A percentile compares a stretch with the other conserved stretches of the same genome.
Conservation (phyloP, 495 filamentous ascomycete genomes). For the Penicillium steckii region DNA sequence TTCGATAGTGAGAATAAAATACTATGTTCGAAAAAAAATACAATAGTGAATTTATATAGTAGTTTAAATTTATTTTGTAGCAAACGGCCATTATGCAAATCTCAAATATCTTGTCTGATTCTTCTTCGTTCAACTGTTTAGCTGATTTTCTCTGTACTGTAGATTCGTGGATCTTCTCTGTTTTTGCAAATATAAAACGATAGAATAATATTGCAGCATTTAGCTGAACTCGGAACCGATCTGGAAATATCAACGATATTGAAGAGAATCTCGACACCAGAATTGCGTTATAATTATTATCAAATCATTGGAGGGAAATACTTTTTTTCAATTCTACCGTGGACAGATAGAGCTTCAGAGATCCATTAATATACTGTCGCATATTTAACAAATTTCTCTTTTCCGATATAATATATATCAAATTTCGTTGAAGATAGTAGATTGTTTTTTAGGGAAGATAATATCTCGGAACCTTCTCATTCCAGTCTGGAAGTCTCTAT, state of each 20-base stretch:
- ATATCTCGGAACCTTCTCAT: constrained; percentile 11
- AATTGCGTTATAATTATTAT: constrained; percentile 12
- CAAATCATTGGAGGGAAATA: constrained; percentile 11
- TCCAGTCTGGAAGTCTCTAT: not conserved
- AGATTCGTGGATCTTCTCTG: constrained; percentile 9
- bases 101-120: not conserved
- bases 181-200: constrained; percentile 8
- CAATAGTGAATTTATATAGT: not conserved
- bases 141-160: constrained; percentile 1
- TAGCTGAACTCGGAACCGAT: constrained; percentile 6
- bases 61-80: not conserved
- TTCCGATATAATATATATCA: not conserved
- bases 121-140: not conserved
- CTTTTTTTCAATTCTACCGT: constrained; percentile 7
- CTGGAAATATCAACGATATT: constrained; percentile 3
- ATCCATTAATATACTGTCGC: constrained; percentile 1
- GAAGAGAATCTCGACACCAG: constrained; percentile 6
- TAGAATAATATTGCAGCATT: constrained; percentile 12
- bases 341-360: constrained; percentile 2
- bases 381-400: not conserved
- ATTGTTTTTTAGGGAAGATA: constrained; percentile 9
- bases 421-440: constrained; percentile 1
- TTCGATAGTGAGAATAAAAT: constrained; percentile 15
- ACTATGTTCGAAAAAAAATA: constrained; percentile 1
- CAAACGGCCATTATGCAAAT: not conserved